These are phyloP conservation scores for Coprinopsis marcescibilis DNA, from an alignment of 768 basidiomycete species.

Conservation along the genomic window DNA sequence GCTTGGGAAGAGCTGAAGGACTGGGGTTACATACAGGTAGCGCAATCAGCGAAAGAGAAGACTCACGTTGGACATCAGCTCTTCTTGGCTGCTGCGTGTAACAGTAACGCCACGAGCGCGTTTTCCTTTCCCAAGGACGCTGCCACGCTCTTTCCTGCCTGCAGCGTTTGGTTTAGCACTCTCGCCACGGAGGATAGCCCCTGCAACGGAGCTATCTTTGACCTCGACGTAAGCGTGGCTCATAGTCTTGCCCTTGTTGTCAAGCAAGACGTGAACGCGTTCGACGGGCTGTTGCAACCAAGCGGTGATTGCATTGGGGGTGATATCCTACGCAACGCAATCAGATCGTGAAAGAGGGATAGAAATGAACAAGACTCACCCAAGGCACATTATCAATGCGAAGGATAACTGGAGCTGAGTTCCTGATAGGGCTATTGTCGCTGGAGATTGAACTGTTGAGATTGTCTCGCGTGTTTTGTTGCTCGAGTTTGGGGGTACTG, in stretches of 20 bases:
- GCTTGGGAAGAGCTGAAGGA: constrained; percentile 63
- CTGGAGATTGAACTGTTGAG: constrained; percentile 13
- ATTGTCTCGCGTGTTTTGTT: constrained; percentile 14
- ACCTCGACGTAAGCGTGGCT: constrained; percentile 84
- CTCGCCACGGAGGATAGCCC: constrained; percentile 60
- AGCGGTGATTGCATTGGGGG: constrained; percentile 59
- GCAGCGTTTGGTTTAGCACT: constrained; percentile 22
- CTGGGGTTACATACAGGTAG: not conserved
- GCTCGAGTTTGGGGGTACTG: constrained; percentile 38
- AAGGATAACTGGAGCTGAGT: constrained; percentile 53
- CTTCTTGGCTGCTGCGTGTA: constrained; percentile 73
- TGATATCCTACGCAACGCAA: constrained; percentile 59
- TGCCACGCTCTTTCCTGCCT: constrained; percentile 45
- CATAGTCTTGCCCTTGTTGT: constrained; percentile 75
- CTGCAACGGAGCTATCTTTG: constrained; percentile 51
- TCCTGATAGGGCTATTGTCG: constrained; percentile 14
- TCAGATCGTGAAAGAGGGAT: not conserved
- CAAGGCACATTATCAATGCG: constrained; percentile 88
- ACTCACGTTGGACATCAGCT: constrained; percentile 74
- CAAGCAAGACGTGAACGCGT: constrained; percentile 73
- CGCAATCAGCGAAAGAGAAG: not conserved
- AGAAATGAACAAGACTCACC: constrained; percentile 38
- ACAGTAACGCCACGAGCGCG: constrained; percentile 81
- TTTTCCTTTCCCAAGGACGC: constrained; percentile 71
- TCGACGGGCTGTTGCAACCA: constrained; percentile 72